Base-by-base conservation (phyloP, 208 protist genomes). In the Trichomonas tenax region DNA sequence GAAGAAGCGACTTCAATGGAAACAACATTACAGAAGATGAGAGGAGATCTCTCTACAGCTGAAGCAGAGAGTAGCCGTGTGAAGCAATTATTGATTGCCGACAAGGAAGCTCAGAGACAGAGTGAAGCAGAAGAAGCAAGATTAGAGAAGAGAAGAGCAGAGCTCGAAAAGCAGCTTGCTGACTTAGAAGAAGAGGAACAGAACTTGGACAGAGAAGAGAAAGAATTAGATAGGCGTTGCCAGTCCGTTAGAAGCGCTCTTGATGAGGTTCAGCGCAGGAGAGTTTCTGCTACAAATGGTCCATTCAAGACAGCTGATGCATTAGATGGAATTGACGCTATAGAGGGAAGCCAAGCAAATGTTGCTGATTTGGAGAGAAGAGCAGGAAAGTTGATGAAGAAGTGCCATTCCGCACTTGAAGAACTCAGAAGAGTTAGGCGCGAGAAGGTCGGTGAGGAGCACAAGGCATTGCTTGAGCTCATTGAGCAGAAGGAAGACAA, bases 401-500 rank as follows among this genome's bases (percentile, higher is more conserved):
- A 51, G n/a, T 93, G 86, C 26, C 40, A 93, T 48, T 48, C 44
- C 1, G 44, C 86, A 38, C 4, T 93, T 0, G 44, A 93, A 93
- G 86, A 93, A 93, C 51, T 93, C 8, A 93, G 86, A 93, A 10
- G 44, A 10, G 44, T 93, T 38, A 48, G 86, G 38, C 23, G 44
- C n/a, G 14, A 93, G 31, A 93, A 93, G 51, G 44, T 93, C 46
- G 86, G 44, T 17, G 86, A 93, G 31, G 40, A 93, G 15, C 40
- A 93, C 38, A 93, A 58, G 44, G 0, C 40, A 26, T 15, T 93
- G 17, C 31, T 93, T 34, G 44, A 17, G n/a, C 17, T 93, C 2
- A 93, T 93, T 17, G 86, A 93, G 46, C 44, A 93, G 44, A 93
- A 93, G 38, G 86, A 93, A 51, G 86, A 93, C 38, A 51, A 93